phyloP scores from a whole-genome alignment of 805 yeast species.

The Ogataea angusta region DNA sequence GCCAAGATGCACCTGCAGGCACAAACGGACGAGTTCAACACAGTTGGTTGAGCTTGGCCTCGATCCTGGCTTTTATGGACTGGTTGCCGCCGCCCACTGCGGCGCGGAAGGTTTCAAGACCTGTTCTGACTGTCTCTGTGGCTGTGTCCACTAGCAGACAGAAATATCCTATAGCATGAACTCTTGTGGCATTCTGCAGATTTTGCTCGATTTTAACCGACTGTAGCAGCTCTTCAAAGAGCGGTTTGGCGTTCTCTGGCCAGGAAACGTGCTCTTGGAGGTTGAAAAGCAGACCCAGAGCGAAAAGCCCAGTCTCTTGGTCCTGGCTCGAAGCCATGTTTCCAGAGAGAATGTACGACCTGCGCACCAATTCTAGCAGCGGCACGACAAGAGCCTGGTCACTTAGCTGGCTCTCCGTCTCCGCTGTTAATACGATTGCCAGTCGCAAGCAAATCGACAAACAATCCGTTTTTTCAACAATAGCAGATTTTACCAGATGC shows the following conservation, averaged over 20 bases:
- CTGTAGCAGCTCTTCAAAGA: constrained; percentile 4
- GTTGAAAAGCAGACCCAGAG: constrained; percentile 21
- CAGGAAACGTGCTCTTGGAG: constrained; percentile 4
- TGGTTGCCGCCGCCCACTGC: constrained; percentile 8
- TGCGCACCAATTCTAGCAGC: constrained; percentile 9
- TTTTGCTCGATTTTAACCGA: constrained; percentile 8
- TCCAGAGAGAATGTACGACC: constrained; percentile 11
- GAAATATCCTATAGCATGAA: constrained; percentile 28
- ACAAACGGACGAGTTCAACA: constrained; percentile 70
- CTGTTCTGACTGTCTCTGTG: constrained; percentile 6
- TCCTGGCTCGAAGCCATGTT: constrained; percentile 3
- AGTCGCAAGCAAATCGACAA: constrained; percentile 3
- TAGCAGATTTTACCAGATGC: background rate
- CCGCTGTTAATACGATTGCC: constrained; percentile 16
- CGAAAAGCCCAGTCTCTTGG: constrained; percentile 16
- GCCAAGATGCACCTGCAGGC: constrained; percentile 68
- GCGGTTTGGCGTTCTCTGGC: background rate
- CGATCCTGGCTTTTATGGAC: constrained; percentile 12
- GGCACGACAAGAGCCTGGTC: constrained; percentile 10
- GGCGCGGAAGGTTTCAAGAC: constrained; percentile 13
- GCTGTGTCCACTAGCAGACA: constrained; percentile 20
- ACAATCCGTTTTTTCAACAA: background rate
- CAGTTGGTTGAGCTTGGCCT: constrained; percentile 29
- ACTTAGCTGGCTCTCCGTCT: background rate
- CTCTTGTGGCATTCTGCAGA: constrained; percentile 7